Conservation (phyloP, 805 yeast species). For the Saccharomycopsis fodiens region DNA sequence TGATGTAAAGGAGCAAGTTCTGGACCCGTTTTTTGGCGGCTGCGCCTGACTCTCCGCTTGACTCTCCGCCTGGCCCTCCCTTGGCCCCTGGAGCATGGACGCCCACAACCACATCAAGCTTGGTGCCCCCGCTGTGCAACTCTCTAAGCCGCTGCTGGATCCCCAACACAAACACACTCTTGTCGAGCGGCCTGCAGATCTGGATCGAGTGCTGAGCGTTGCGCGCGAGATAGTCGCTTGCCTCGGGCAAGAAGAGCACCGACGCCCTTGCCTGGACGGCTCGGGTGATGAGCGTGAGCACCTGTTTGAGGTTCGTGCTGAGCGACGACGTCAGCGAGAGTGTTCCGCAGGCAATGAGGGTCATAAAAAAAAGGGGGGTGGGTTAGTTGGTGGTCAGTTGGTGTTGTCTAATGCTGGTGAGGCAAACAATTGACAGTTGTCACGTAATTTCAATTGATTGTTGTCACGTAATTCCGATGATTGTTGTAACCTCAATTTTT, state of each 20-base stretch:
- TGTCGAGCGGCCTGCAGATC: slow-evolving; percentile 43
- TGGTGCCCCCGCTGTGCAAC: slow-evolving; percentile 32
- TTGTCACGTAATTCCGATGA: no score
- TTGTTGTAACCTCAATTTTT: background rate
- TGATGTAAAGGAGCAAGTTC: slow-evolving; percentile 70
- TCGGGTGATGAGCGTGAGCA: slow-evolving; percentile 47
- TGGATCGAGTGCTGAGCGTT: slow-evolving; percentile 56
- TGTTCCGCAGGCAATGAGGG: slow-evolving; percentile 77
- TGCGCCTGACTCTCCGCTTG: background rate
- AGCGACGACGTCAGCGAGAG: slow-evolving; percentile 66
- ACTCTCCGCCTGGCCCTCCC: slow-evolving; percentile 23
- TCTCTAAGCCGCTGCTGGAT: slow-evolving; percentile 40
- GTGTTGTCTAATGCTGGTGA: no score
- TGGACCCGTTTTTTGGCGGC: slow-evolving; percentile 39
- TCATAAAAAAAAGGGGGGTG: slow-evolving; percentile 38
- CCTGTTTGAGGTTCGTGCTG: slow-evolving; percentile 50
- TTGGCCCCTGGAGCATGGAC: slow-evolving; percentile 89
- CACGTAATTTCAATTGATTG: no score
- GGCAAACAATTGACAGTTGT: no score
- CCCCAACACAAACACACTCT: slow-evolving; percentile 36
- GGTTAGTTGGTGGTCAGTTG: no score
- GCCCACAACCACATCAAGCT: slow-evolving; percentile 71
- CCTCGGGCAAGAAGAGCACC: slow-evolving; percentile 85
- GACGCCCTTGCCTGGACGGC: slow-evolving; percentile 58
- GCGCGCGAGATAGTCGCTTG: slow-evolving; percentile 78